phyloP scores from a whole-genome alignment of 257 asterid genomes.

The Lavandula angustifolia region DNA sequence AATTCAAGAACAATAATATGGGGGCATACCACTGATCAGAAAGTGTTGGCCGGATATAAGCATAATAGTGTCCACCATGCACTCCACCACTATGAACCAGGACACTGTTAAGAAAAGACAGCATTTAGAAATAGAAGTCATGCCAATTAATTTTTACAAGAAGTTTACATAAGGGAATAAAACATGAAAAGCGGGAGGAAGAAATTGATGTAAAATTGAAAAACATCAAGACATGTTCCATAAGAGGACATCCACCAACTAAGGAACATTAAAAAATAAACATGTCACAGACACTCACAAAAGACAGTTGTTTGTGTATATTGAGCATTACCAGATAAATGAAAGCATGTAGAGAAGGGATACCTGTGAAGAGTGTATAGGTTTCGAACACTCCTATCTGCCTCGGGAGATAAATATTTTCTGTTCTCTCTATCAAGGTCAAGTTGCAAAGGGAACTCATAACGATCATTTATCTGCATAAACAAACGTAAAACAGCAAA shows the following conservation, averaged over 20 bases:
- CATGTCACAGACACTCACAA: conserved; percentile 17
- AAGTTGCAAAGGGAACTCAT: conserved; percentile 93
- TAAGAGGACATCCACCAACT: conserved; percentile 21
- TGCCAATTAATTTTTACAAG: neutral
- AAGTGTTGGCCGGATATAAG: conserved; percentile 79
- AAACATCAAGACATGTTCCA: conserved; percentile 15
- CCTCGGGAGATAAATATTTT: too few species aligned
- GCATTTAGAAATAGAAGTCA: conserved; percentile 36
- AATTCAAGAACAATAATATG: conserved; percentile 14
- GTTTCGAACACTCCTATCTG: conserved; percentile 54
- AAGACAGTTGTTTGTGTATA: neutral
- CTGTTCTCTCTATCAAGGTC: conserved; percentile 85
- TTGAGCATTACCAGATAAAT: conserved; percentile 13
- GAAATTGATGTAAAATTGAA: conserved; percentile 14
- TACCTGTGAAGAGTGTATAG: conserved; percentile 93
- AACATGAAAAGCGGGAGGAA: conserved; percentile 5
- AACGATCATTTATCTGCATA: conserved; percentile 91
- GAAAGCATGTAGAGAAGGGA: conserved; percentile 15
- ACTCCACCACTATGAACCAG: too few species aligned
- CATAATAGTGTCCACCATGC: too few species aligned
- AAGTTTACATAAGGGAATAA: neutral
- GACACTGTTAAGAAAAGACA: conserved; percentile 22
- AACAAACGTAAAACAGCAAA: conserved; percentile 6
- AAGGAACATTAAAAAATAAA: conserved; percentile 1
- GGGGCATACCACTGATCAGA: conserved; percentile 82